These are phyloP conservation scores for Cutaneotrichosporon sp. DNA, from an alignment of 1,284 basidiomycete genomes.

Conservation along the genomic window DNA sequence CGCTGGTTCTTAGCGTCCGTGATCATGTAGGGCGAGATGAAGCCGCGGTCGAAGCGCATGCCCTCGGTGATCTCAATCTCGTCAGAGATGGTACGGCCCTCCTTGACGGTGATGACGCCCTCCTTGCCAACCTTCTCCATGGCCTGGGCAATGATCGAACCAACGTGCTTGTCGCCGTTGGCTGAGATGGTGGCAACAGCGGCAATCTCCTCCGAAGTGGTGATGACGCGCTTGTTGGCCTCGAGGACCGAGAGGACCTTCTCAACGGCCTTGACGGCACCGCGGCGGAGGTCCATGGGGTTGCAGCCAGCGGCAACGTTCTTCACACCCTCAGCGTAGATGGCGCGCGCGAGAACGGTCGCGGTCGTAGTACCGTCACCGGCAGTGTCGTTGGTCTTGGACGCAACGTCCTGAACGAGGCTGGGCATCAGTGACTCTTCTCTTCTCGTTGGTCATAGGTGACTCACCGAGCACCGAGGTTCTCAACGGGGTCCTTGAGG, in stretches of 20 bases:
- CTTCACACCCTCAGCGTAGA: slow-evolving; percentile 98
- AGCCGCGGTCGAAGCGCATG: slow-evolving; percentile 99
- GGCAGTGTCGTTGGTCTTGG: slow-evolving; percentile 95
- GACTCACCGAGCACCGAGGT: slow-evolving; percentile 89
- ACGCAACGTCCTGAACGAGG: slow-evolving; percentile 91
- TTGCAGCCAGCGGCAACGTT: slow-evolving; percentile 98
- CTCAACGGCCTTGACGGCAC: slow-evolving; percentile 93
- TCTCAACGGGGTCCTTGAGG: slow-evolving; percentile 98
- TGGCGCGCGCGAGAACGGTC: slow-evolving; percentile 92
- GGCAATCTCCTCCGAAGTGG: slow-evolving; percentile 95
- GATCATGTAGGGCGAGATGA: slow-evolving; percentile 98
- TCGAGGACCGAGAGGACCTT: slow-evolving; percentile 91
- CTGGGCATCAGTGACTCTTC: slow-evolving; percentile 52
- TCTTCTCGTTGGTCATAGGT: neutral
- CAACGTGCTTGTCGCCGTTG: slow-evolving; percentile 92
- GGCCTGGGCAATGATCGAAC: slow-evolving; percentile 94
- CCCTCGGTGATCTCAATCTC: slow-evolving; percentile 99
- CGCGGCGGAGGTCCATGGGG: slow-evolving; percentile 97
- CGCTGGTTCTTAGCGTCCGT: slow-evolving; percentile 97
- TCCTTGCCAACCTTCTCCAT: slow-evolving; percentile 99
- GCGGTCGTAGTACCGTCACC: slow-evolving; percentile 99
- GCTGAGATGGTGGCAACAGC: slow-evolving; percentile 95
- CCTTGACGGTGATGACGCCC: slow-evolving; percentile 99
- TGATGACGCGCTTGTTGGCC: slow-evolving; percentile 87
- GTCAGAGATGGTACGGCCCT: slow-evolving; percentile 95